These are phyloP conservation scores for Talaromyces wortmannii DNA, from an alignment of 495 filamentous ascomycete species.

Conservation along the genomic window DNA sequence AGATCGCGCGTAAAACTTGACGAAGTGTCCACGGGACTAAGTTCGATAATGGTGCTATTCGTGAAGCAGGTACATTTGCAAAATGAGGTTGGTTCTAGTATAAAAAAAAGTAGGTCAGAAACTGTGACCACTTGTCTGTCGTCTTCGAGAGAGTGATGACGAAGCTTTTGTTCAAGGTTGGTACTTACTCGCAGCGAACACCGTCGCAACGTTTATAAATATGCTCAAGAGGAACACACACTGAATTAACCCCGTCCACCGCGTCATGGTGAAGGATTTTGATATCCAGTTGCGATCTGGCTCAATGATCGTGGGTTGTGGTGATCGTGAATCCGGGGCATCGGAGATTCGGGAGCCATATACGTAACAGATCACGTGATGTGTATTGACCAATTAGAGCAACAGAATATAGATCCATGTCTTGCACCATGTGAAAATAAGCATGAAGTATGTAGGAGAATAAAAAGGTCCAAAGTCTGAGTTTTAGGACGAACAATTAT, in stretches of 20 bases:
- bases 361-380: no score
- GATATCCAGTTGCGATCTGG: neutral
- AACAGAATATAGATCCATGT: no score
- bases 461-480: no score
- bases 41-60: slow-evolving; percentile 79
- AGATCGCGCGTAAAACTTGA: neutral
- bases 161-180: neutral
- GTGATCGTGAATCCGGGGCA: no score
- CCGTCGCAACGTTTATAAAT: neutral
- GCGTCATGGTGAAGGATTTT: neutral
- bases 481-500: no score
- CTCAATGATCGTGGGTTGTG: no score
- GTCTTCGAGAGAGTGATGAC: neutral
- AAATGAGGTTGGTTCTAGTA: slow-evolving; percentile 64
- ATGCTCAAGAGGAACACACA: neutral
- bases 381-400: no score
- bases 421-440: no score
- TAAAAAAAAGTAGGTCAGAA: neutral
- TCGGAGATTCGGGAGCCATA: no score
- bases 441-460: no score
- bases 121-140: neutral
- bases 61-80: slow-evolving; percentile 97
- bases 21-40: slow-evolving; percentile 41
- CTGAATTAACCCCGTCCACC: neutral
- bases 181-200: slow-evolving; percentile 3